Conservation (phyloP, 2,329 filamentous ascomycete genomes). For the Mycosphaerella sp. region DNA sequence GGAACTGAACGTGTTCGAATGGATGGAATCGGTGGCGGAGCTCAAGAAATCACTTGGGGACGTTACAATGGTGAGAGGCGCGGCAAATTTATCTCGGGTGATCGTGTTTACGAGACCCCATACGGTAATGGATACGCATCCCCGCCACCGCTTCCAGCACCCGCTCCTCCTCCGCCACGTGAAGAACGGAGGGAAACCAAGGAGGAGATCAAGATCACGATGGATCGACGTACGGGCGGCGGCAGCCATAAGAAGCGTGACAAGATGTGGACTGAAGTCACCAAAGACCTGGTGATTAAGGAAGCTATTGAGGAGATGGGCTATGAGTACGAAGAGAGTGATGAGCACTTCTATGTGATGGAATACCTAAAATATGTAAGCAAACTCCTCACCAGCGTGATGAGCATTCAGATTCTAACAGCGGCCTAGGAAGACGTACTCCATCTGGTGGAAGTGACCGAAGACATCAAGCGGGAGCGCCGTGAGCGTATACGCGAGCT, state of each 20-base stretch:
- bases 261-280: slow-evolving; percentile 91
- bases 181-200: slow-evolving; percentile 40
- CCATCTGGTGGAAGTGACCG: slow-evolving; percentile 72
- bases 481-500: slow-evolving; percentile 54
- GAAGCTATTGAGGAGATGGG: slow-evolving; percentile 80
- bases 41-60: slow-evolving; percentile 71
- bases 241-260: slow-evolving; percentile 28
- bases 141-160: slow-evolving; percentile 21
- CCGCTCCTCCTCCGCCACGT: slow-evolving; percentile 18
- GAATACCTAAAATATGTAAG: slow-evolving; percentile 83
- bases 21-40: slow-evolving; percentile 70
- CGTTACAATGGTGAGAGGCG: slow-evolving; percentile 71
- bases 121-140: slow-evolving; percentile 33
- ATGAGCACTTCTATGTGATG: slow-evolving; percentile 86
- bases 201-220: slow-evolving; percentile 41
- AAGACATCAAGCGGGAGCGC: slow-evolving; percentile 67
- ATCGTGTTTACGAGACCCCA: slow-evolving; percentile 45
- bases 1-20: slow-evolving; percentile 76
- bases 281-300: slow-evolving; percentile 79
- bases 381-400: slow-evolving; percentile 25
- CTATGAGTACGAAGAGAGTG: slow-evolving; percentile 87
- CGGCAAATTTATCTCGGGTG: slow-evolving; percentile 67
- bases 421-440: slow-evolving; percentile 71
- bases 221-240: slow-evolving; percentile 15
- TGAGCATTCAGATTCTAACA: background rate